phyloP scores from a whole-genome alignment of 164 flowering plant species.

The Vitis rupestris region DNA sequence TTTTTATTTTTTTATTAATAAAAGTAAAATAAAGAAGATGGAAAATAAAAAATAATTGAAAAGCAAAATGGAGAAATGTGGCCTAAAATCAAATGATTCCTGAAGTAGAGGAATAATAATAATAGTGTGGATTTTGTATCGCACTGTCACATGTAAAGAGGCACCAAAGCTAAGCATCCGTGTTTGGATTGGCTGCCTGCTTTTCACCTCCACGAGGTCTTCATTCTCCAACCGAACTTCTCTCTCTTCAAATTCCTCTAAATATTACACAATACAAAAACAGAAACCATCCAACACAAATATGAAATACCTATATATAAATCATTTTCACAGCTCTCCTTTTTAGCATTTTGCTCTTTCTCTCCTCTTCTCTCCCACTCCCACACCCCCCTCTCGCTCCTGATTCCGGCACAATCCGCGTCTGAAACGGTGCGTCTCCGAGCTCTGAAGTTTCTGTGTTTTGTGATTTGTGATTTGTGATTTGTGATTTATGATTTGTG shows the following conservation, averaged over 20 bases:
- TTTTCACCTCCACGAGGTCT: slow-evolving; percentile 1
- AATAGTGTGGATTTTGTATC: not conserved
- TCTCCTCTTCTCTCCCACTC: too few species aligned
- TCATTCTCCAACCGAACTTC: slow-evolving; percentile 8
- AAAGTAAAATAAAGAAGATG: too few species aligned
- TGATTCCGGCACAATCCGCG: too few species aligned
- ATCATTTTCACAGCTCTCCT: too few species aligned
- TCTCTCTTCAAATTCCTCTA: not conserved
- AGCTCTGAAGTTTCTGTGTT: not conserved
- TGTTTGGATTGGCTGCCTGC: not conserved
- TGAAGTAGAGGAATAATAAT: too few species aligned
- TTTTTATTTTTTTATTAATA: too few species aligned
- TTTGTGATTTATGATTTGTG: not conserved
- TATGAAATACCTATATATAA: not conserved
- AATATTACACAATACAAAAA: not conserved
- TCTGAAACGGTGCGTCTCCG: too few species aligned
- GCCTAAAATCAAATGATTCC: too few species aligned
- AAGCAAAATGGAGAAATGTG: too few species aligned
- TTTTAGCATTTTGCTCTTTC: too few species aligned
- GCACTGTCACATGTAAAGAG: not conserved
- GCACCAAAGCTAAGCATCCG: not conserved
- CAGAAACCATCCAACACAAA: not conserved
- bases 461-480: not conserved
- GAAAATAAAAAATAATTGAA: too few species aligned
- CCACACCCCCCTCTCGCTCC: too few species aligned